Percentiles rank a stretch among this genome's conserved stretches.
phyloP scores from a whole-genome alignment of 2,329 filamentous ascomycete genomes.

The Pseudomassariella vexata region DNA sequence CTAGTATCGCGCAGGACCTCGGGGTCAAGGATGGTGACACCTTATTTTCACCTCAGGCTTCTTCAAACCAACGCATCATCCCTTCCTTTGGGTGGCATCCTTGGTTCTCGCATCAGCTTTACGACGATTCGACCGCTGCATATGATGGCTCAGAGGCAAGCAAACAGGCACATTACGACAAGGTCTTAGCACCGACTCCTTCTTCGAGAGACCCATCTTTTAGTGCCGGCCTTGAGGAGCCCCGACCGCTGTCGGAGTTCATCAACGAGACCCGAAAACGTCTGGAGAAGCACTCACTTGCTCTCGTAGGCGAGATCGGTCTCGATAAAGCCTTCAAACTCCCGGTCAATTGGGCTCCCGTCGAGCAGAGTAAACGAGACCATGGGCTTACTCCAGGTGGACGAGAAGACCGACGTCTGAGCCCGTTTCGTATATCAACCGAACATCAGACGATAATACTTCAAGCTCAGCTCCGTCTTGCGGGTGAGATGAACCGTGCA shows the following conservation, averaged over 20 bases:
- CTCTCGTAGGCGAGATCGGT: constrained; percentile 72
- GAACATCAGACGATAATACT: constrained; percentile 64
- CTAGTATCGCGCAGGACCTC: constrained; percentile 49
- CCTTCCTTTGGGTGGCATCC: constrained; percentile 85
- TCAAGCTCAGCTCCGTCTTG: constrained; percentile 62
- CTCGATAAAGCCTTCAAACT: constrained; percentile 73
- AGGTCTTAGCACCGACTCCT: constrained; percentile 55
- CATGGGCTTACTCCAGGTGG: constrained; percentile 59
- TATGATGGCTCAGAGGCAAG: constrained; percentile 30
- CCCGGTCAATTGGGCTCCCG: constrained; percentile 50
- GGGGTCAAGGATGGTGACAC: constrained; percentile 32
- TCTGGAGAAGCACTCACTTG: constrained; percentile 52
- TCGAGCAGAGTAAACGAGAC: constrained; percentile 32
- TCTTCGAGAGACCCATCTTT: constrained; percentile 35
- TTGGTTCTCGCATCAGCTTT: constrained; percentile 78
- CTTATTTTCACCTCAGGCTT: constrained; percentile 10
- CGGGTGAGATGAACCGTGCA: constrained; percentile 58
- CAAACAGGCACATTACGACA: constrained; percentile 55
- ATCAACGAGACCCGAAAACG: constrained; percentile 48
- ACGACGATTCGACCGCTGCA: constrained; percentile 49
- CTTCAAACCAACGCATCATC: constrained; percentile 39
- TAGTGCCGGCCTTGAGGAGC: constrained; percentile 49
- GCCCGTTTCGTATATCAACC: constrained; percentile 61
- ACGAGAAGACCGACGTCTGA: constrained; percentile 62
- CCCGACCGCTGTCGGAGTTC: constrained; percentile 53